Evolutionary conservation across 2,329 filamentous ascomycete genomes (phyloP).

Genomic region (Scleromitrula shiraiana): DNA sequence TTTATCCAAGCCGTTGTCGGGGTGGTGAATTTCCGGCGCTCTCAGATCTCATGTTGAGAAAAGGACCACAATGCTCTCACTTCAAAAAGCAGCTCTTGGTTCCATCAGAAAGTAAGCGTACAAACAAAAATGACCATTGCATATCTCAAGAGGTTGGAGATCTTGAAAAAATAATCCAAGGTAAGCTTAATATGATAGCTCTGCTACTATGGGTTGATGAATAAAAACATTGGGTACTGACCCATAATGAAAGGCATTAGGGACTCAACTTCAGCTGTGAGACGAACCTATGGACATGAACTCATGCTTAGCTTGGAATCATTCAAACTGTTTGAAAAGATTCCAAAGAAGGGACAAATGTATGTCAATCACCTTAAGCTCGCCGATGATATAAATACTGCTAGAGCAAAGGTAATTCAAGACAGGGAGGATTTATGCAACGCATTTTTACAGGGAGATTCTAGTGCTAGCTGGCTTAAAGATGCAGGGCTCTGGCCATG

Average conservation of each 20-base stretch:
- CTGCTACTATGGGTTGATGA: no score
- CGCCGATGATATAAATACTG: background rate
- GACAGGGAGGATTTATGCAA: background rate
- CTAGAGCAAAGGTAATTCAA: background rate
- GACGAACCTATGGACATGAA: conserved; percentile 34
- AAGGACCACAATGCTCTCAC: background rate
- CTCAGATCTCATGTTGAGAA: background rate
- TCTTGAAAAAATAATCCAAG: conserved; percentile 27
- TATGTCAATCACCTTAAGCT: background rate
- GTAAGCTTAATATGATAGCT: background rate
- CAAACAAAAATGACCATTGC: no score
- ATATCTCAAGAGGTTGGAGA: conserved; percentile 9
- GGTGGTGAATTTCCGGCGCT: conserved; percentile 10
- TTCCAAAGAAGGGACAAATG: background rate
- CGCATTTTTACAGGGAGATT: conserved; percentile 8
- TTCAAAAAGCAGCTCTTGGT: background rate
- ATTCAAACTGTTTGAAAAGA: conserved; percentile 15
- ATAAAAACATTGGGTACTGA: no score
- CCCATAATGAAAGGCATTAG: no score
- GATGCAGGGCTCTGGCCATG: conserved; percentile 34
- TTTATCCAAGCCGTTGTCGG: conserved; percentile 2
- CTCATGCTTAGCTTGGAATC: conserved; percentile 30
- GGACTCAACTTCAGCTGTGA: conserved; percentile 26
- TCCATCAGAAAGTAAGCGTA: background rate
- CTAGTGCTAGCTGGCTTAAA: conserved; percentile 31